Percentiles rank a stretch among this genome's conserved stretches.
Conservation (phyloP, 1,139 yeast genomes). For the Saccharomyces hybrid region DNA sequence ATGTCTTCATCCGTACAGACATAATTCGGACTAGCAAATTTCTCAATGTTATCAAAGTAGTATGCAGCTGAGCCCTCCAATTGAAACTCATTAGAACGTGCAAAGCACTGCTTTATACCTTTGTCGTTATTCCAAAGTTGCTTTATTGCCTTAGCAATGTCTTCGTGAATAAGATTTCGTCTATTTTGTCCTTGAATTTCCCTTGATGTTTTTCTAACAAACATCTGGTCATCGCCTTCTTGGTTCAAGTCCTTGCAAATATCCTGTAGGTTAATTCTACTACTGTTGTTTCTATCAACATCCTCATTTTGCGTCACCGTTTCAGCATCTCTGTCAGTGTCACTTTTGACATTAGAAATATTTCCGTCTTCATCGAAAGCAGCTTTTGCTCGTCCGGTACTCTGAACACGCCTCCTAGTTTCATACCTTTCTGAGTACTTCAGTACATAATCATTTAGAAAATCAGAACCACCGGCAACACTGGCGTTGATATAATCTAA, state of each 20-base stretch:
- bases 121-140: slow-evolving; percentile 59
- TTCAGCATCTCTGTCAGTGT: slow-evolving; percentile 8
- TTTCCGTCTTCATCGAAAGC: slow-evolving; percentile 35
- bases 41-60: slow-evolving; percentile 61
- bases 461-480: slow-evolving; percentile 60
- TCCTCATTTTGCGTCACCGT: slow-evolving; percentile 3
- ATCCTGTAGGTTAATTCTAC: slow-evolving; percentile 23
- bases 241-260: slow-evolving; percentile 30
- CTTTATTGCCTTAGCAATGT: slow-evolving; percentile 61
- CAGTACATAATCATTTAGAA: slow-evolving; percentile 55
- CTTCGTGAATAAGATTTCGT: slow-evolving; percentile 28
- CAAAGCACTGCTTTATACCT: slow-evolving; percentile 57
- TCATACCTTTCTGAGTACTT: slow-evolving; percentile 52
- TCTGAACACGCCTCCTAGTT: slow-evolving; percentile 41
- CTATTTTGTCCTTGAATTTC: slow-evolving; percentile 11
- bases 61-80: slow-evolving; percentile 73
- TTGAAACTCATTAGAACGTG: slow-evolving; percentile 68
- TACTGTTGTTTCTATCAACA: slow-evolving; percentile 1
- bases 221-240: slow-evolving; percentile 22
- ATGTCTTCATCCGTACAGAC: slow-evolving; percentile 76
- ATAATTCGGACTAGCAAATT: slow-evolving; percentile 58
- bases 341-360: slow-evolving; percentile 3
- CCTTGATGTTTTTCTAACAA: slow-evolving; percentile 9
- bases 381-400: slow-evolving; percentile 49
- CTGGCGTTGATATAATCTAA: slow-evolving; percentile 55